Percentiles rank a stretch among this genome's conserved stretches.
Conservation (phyloP, 2,329 filamentous ascomycete genomes). For the Colletotrichum cereale region DNA sequence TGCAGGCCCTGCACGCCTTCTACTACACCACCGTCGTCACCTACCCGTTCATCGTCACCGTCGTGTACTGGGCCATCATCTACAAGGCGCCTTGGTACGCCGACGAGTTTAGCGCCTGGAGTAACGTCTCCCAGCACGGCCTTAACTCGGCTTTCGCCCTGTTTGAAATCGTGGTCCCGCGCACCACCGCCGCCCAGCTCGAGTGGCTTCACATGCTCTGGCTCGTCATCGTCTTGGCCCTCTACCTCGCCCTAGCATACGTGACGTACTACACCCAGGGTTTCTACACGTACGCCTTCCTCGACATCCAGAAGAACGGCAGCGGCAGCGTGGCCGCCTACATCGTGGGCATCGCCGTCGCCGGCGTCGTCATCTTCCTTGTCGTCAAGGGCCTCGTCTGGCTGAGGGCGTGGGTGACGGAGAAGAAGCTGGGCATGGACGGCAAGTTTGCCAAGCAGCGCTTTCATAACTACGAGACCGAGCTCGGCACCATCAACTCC, state of each 20-base stretch:
- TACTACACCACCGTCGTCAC: conserved; percentile 73
- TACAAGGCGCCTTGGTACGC: conserved; percentile 61
- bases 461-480: conserved; percentile 41
- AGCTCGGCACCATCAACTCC: conserved; percentile 39
- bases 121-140: conserved; percentile 79
- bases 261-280: conserved; percentile 76
- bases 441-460: conserved; percentile 55
- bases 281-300: conserved; percentile 83
- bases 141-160: conserved; percentile 81
- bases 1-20: conserved; percentile 75
- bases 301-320: conserved; percentile 69
- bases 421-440: conserved; percentile 58
- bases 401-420: conserved; percentile 63
- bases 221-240: conserved; percentile 76
- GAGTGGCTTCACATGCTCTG: conserved; percentile 75
- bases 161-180: conserved; percentile 79
- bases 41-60: conserved; percentile 77
- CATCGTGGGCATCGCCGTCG: conserved; percentile 69
- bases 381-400: conserved; percentile 64
- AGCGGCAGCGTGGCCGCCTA: conserved; percentile 72
- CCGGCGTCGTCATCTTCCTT: conserved; percentile 64
- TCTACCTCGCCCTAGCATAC: conserved; percentile 82
- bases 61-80: conserved; percentile 77
- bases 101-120: conserved; percentile 67
- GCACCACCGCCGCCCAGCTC: conserved; percentile 67